Conservation (phyloP, 306 rosid genomes). For the Purshia tridentata region DNA sequence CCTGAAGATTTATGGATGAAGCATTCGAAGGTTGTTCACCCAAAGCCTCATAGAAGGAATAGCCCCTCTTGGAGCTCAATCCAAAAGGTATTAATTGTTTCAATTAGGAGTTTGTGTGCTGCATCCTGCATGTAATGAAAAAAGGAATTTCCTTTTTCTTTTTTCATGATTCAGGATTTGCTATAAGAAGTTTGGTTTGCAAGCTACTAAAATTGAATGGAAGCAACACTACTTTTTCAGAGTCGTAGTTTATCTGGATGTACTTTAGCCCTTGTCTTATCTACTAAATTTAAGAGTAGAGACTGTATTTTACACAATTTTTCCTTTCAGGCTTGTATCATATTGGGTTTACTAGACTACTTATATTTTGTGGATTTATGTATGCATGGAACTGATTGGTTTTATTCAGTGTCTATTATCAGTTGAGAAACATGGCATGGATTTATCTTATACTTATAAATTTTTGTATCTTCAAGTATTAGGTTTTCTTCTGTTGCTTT, state of each 20-base stretch:
- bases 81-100: slow-evolving; percentile 53
- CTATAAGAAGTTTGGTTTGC: neutral
- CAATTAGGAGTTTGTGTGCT: neutral
- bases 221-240: neutral
- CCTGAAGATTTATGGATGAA: slow-evolving; percentile 97
- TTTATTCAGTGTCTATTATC: neutral
- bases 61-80: slow-evolving; percentile 73
- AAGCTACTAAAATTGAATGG: neutral
- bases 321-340: too few relatives aligned
- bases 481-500: slow-evolving; percentile 20
- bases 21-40: slow-evolving; percentile 77
- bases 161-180: neutral
- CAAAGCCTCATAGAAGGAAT: slow-evolving; percentile 88
- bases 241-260: too few relatives aligned
- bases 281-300: too few relatives aligned
- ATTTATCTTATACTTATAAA: slow-evolving; percentile 2
- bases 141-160: neutral
- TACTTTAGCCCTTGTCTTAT: too few relatives aligned
- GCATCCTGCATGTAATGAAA: neutral
- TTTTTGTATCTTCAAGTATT: slow-evolving; percentile 5
- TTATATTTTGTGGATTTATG: too few relatives aligned
- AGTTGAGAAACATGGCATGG: slow-evolving; percentile 16
- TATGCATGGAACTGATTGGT: neutral
- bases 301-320: too few relatives aligned
- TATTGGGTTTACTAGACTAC: too few relatives aligned